These are phyloP conservation scores for Aphanomyces cochlioides DNA, from an alignment of 352 stramenopile species.

Conservation along the genomic window DNA sequence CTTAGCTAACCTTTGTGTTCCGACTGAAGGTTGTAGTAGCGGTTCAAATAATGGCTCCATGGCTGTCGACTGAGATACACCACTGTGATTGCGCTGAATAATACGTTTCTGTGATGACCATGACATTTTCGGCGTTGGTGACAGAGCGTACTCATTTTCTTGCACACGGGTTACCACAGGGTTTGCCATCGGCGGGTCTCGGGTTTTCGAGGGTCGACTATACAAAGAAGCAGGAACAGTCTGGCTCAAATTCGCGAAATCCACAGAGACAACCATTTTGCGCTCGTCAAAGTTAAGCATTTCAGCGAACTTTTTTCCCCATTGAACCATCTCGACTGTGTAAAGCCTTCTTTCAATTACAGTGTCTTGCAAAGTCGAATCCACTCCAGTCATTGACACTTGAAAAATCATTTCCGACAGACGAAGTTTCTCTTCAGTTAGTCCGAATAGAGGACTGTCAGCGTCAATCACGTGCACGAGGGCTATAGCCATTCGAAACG, in stretches of 20 bases:
- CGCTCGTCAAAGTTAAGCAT: slow-evolving; percentile 70
- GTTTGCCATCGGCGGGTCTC: slow-evolving; percentile 42
- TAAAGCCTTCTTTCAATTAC: slow-evolving; percentile 76
- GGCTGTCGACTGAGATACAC: slow-evolving; percentile 13
- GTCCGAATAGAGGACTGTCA: slow-evolving; percentile 58
- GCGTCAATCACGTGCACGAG: slow-evolving; percentile 77
- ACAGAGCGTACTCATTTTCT: background rate
- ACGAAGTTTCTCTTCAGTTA: slow-evolving; percentile 53
- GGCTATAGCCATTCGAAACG: slow-evolving; percentile 78
- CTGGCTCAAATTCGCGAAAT: slow-evolving; percentile 72
- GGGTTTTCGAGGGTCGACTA: too few relatives aligned
- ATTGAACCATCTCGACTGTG: slow-evolving; percentile 66
- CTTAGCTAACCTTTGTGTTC: slow-evolving; percentile 52
- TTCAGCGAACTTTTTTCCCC: slow-evolving; percentile 74
- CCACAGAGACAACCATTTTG: slow-evolving; percentile 69
- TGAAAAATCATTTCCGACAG: slow-evolving; percentile 77
- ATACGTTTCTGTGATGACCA: slow-evolving; percentile 16
- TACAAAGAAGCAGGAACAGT: slow-evolving; percentile 38
- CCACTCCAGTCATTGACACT: slow-evolving; percentile 70
- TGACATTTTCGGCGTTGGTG: slow-evolving; percentile 13
- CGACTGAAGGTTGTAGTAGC: slow-evolving; percentile 57
- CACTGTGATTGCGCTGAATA: background rate
- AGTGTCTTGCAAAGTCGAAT: slow-evolving; percentile 79
- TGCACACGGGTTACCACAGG: slow-evolving; percentile 39
- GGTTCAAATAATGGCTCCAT: slow-evolving; percentile 78